Conservation (phyloP, 148 eudicot genomes). For the Amaranthus cruentus region DNA sequence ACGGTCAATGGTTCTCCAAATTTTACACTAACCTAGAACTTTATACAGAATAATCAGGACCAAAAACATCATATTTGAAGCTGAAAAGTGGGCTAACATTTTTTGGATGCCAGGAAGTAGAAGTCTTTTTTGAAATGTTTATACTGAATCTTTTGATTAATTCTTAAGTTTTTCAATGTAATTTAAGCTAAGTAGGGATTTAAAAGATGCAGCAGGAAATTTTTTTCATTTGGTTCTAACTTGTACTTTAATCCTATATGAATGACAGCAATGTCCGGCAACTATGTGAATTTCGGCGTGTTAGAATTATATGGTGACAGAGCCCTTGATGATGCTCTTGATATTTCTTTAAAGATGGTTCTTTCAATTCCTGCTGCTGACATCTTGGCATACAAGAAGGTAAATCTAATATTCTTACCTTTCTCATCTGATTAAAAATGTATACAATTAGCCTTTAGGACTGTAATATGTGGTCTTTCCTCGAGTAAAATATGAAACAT, state of each 20-base stretch:
- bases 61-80: too few species aligned
- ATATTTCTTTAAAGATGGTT: conserved; percentile 73
- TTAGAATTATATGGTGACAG: conserved; percentile 96
- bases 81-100: not conserved
- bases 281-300: conserved; percentile 92
- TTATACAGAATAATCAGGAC: too few species aligned
- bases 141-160: not conserved
- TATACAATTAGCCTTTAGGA: too few species aligned
- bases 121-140: too few species aligned
- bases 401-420: conserved; percentile 15
- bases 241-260: not conserved
- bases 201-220: too few species aligned
- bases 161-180: not conserved
- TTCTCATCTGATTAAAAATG: too few species aligned
- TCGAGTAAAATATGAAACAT: too few species aligned
- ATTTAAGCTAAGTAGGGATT: not conserved
- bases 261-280: conserved; percentile 77
- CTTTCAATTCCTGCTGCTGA: conserved; percentile 74
- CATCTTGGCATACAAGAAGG: conserved; percentile 84
- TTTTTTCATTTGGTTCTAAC: not conserved
- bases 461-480: too few species aligned
- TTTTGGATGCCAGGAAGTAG: too few species aligned
- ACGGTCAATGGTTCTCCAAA: too few species aligned
- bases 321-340: conserved; percentile 88
- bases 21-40: too few species aligned